Conservation (phyloP, 768 basidiomycete species). For the Naganishia friedmannii region DNA sequence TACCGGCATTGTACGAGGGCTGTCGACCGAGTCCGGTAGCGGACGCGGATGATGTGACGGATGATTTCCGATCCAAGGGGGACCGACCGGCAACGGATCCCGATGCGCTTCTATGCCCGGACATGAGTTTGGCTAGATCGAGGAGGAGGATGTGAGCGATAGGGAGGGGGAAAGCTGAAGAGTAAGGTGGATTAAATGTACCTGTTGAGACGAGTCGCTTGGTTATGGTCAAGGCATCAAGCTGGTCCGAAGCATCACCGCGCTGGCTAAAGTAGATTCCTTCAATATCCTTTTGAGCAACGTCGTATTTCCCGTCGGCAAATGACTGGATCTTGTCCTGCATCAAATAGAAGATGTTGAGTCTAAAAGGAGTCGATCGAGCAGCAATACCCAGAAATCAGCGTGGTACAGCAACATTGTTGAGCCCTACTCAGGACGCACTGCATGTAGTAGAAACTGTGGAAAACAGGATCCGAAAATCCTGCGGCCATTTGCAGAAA, state of each 20-base stretch:
- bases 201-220: conserved; percentile 83
- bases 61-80: conserved; percentile 33
- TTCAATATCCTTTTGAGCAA: conserved; percentile 67
- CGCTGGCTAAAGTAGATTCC: conserved; percentile 73
- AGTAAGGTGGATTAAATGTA: conserved; percentile 54
- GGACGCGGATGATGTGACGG: conserved; percentile 31
- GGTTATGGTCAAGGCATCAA: conserved; percentile 76
- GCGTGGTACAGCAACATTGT: not conserved
- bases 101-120: conserved; percentile 40
- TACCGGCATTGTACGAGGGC: conserved; percentile 52
- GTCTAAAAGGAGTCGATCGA: conserved; percentile 55
- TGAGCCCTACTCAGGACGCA: conserved; percentile 55
- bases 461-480: conserved; percentile 96
- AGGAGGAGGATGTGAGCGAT: conserved; percentile 10
- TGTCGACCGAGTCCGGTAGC: conserved; percentile 53
- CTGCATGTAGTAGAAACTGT: conserved; percentile 99
- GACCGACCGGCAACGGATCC: conserved; percentile 31
- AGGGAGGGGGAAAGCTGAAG: conserved; percentile 29
- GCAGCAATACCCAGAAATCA: not conserved
- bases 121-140: conserved; percentile 46
- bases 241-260: conserved; percentile 73
- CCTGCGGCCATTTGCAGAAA: conserved; percentile 82
- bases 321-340: conserved; percentile 90
- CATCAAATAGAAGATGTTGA: conserved; percentile 90
- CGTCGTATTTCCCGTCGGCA: conserved; percentile 69